These are phyloP conservation scores for Globisporangium takayamanum DNA, from an alignment of 352 stramenopile genomes.

Conservation along the genomic window DNA sequence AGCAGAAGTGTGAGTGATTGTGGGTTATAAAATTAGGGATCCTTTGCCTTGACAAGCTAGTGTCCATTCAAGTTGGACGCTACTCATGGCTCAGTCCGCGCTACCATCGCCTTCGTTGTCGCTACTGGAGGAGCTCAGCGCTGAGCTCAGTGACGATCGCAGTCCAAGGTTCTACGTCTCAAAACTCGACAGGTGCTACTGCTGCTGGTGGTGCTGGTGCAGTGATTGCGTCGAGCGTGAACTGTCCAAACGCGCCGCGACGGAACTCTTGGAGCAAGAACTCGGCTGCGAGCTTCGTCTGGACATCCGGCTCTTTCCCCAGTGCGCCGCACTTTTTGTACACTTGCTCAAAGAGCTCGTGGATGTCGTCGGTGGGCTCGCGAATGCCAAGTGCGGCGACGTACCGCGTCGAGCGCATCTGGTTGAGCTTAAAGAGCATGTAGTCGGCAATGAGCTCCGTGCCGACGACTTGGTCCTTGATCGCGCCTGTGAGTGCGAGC, in stretches of 20 bases:
- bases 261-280: conserved; percentile 75
- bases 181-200: neutral
- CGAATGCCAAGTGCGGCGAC: conserved; percentile 62
- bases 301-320: conserved; percentile 74
- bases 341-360: conserved; percentile 52
- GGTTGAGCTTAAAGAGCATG: conserved; percentile 85
- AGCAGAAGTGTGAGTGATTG: too few relatives aligned
- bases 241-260: conserved; percentile 69
- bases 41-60: too few relatives aligned
- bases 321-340: conserved; percentile 64
- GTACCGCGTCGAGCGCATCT: conserved; percentile 71
- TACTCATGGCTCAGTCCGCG: too few relatives aligned
- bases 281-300: conserved; percentile 54
- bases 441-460: conserved; percentile 86
- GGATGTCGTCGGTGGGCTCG: conserved; percentile 69
- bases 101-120: conserved; percentile 23
- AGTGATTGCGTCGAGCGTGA: conserved; percentile 65
- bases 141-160: conserved; percentile 23
- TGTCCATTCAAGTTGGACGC: too few relatives aligned
- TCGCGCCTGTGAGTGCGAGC: conserved; percentile 77
- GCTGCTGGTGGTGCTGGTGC: neutral
- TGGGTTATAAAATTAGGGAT: too few relatives aligned
- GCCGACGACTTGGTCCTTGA: conserved; percentile 84
- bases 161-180: neutral
- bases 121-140: conserved; percentile 41